A percentile compares a stretch with the other conserved stretches of the same genome.
Evolutionary conservation across 345 rosid species (phyloP).

Genomic region (Fremontodendron californicum): DNA sequence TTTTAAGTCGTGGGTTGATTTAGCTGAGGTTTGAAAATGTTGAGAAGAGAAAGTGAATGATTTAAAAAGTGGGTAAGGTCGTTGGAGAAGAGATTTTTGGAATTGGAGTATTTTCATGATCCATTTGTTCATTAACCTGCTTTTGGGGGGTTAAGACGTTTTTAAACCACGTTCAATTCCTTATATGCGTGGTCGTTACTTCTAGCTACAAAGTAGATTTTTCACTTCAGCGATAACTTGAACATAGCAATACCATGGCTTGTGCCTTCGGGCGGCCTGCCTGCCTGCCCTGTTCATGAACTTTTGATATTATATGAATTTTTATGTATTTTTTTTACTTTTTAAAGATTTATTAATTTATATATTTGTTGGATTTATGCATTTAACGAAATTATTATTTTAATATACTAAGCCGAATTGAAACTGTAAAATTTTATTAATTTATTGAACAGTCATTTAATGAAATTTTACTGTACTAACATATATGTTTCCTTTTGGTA

Average conservation of each 20-base stretch:
- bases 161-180: not conserved
- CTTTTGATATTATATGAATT: too few species aligned
- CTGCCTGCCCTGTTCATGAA: too few species aligned
- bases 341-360: too few species aligned
- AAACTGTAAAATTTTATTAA: too few species aligned
- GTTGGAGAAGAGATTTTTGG: conserved; percentile 27
- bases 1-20: conserved; percentile 9
- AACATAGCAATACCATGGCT: too few species aligned
- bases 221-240: not conserved
- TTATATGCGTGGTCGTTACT: not conserved
- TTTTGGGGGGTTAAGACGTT: not conserved
- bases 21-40: conserved; percentile 13
- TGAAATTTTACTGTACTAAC: too few species aligned
- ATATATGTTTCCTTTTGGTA: not conserved
- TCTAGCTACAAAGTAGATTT: not conserved
- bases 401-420: too few species aligned
- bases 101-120: conserved; percentile 32
- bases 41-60: conserved; percentile 13
- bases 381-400: too few species aligned
- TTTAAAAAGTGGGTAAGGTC: conserved; percentile 18
- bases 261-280: too few species aligned
- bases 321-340: too few species aligned
- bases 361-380: too few species aligned
- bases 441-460: too few species aligned
- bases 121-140: conserved; percentile 23